These are phyloP conservation scores for Xylariaceae sp. DNA, from an alignment of 2,329 filamentous ascomycete species.

Conservation along the genomic window DNA sequence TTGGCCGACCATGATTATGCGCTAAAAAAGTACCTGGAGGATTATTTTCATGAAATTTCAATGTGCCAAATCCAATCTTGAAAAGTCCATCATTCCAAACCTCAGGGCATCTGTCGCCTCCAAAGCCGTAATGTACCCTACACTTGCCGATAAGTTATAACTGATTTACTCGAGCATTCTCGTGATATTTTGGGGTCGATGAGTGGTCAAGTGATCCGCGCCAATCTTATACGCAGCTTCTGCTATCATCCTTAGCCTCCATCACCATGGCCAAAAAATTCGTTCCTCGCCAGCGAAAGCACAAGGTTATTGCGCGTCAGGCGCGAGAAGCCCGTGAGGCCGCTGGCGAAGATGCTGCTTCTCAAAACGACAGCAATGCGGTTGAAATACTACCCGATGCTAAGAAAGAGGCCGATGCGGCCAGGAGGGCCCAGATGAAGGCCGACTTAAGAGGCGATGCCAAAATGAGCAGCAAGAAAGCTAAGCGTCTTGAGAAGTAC, in stretches of 20 bases:
- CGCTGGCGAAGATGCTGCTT: conserved; percentile 34
- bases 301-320: conserved; percentile 61
- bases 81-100: not conserved
- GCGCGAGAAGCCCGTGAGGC: conserved; percentile 50
- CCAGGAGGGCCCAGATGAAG: conserved; percentile 51
- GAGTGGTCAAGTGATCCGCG: not conserved
- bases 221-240: conserved; percentile 6
- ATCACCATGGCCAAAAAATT: conserved; percentile 49
- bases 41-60: not conserved
- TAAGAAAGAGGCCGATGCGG: conserved; percentile 41
- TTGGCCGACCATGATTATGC: no score
- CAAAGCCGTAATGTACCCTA: not conserved
- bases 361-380: conserved; percentile 48
- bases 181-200: not conserved
- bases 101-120: conserved; percentile 1
- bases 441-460: conserved; percentile 47
- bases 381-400: conserved; percentile 44
- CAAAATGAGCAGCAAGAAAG: conserved; percentile 60
- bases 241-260: conserved; percentile 15
- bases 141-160: not conserved
- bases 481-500: conserved; percentile 62
- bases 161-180: not conserved
- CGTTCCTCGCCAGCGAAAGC: conserved; percentile 60
- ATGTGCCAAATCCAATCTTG: not conserved
- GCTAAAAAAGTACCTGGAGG: not conserved